Evolutionary conservation across 352 stramenopile genomes (phyloP).

Genomic region (Pythium apleroticum): DNA sequence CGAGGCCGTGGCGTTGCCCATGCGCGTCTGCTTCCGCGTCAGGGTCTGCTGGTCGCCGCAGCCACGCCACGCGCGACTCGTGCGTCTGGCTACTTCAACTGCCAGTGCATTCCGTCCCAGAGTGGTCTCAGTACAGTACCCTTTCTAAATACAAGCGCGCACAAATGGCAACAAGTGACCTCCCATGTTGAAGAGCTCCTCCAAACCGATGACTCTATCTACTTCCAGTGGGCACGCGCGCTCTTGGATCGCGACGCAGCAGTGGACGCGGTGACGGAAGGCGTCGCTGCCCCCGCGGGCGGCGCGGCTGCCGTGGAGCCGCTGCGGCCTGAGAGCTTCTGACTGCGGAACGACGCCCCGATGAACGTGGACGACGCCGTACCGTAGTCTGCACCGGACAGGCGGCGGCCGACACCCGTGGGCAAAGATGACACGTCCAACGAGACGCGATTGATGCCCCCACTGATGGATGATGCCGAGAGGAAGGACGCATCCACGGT

Average conservation of each 20-base stretch:
- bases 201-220: constrained; percentile 3
- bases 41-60: no score
- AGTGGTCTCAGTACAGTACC: neutral
- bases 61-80: no score
- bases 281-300: neutral
- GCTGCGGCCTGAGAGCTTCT: neutral
- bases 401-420: constrained; percentile 3
- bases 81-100: constrained; percentile 2
- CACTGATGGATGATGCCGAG: neutral
- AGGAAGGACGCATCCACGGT: neutral
- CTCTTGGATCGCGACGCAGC: constrained; percentile 23
- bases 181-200: constrained; percentile 3
- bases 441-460: constrained; percentile 15
- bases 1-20: constrained; percentile 4
- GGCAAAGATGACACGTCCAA: constrained; percentile 20
- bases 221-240: constrained; percentile 56
- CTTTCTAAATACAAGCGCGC: constrained; percentile 3
- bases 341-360: constrained; percentile 5
- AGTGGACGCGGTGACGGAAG: neutral
- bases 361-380: neutral
- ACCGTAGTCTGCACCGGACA: constrained; percentile 5
- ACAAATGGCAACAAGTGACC: neutral
- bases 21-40: neutral
- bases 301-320: neutral
- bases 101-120: neutral